Evolutionary conservation across 371 early-diverging fungal genomes (phyloP).

Genomic region (Furculomyces boomerangus): DNA sequence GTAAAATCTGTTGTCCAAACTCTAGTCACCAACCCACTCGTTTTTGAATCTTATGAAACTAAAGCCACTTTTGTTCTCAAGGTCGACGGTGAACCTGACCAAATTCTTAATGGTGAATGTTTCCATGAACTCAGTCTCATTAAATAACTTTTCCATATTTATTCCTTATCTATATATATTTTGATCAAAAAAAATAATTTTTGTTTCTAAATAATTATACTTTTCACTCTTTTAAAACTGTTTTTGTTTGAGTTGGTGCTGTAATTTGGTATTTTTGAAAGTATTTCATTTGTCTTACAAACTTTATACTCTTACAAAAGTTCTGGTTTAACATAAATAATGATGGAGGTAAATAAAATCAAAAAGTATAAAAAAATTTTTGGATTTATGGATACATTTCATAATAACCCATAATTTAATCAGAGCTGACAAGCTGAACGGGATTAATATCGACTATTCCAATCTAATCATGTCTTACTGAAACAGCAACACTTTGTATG

Average conservation of each 20-base stretch:
- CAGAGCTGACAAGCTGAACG: too few species aligned
- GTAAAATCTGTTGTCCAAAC: conserved; percentile 75
- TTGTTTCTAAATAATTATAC: neutral
- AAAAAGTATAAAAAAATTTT: too few species aligned
- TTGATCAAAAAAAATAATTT: neutral
- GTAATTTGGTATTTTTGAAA: too few species aligned
- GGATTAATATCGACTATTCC: too few species aligned
- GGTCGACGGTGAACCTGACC: conserved; percentile 42
- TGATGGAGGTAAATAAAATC: too few species aligned
- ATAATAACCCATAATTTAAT: too few species aligned
- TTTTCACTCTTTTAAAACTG: too few species aligned
- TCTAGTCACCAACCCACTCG: conserved; percentile 79
- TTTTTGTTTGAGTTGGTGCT: too few species aligned
- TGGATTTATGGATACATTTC: too few species aligned
- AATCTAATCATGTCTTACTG: neutral
- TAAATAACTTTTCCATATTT: conserved; percentile 7
- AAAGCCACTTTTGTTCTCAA: conserved; percentile 32
- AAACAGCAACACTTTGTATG: neutral
- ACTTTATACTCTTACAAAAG: too few species aligned
- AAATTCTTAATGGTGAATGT: conserved; percentile 32
- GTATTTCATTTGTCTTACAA: too few species aligned
- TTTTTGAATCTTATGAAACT: conserved; percentile 72
- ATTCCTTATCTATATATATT: neutral
- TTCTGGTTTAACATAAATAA: too few species aligned
- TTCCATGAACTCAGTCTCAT: conserved; percentile 42